These are phyloP conservation scores for Russula foetens DNA, from an alignment of 768 basidiomycete species.

Conservation along the genomic window DNA sequence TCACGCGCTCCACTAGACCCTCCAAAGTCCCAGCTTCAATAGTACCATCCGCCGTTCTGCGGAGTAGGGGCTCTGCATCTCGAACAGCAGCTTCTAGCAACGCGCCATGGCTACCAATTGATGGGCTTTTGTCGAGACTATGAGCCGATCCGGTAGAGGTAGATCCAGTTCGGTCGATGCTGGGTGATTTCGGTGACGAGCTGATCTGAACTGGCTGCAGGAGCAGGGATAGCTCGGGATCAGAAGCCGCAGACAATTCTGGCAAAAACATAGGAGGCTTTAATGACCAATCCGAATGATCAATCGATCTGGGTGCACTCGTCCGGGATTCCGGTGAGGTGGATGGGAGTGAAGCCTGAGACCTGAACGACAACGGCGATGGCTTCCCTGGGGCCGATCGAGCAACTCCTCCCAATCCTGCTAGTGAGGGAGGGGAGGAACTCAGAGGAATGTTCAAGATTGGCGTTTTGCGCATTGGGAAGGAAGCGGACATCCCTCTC, in stretches of 20 bases:
- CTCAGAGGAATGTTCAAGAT: conserved; percentile 5
- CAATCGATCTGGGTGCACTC: neutral
- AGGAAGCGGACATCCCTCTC: neutral
- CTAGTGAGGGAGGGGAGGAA: conserved; percentile 10
- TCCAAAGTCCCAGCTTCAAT: conserved; percentile 37
- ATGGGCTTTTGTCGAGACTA: neutral
- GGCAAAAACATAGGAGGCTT: neutral
- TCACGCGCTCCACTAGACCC: conserved; percentile 35
- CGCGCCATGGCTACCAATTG: neutral
- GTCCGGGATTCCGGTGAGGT: neutral
- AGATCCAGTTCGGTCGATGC: neutral
- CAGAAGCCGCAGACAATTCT: neutral
- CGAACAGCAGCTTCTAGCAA: conserved; percentile 4
- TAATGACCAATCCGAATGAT: neutral
- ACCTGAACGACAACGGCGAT: neutral
- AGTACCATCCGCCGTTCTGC: conserved; percentile 20
- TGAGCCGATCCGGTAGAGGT: neutral
- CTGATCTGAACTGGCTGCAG: neutral
- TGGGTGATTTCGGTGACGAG: neutral
- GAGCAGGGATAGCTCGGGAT: neutral
- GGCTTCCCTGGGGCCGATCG: neutral
- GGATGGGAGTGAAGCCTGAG: neutral
- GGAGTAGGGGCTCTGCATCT: conserved; percentile 9
- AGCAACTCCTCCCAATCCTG: neutral
- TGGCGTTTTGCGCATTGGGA: neutral